Base-by-base conservation (phyloP, 768 basidiomycete species). In the Suillus clintonianus region DNA sequence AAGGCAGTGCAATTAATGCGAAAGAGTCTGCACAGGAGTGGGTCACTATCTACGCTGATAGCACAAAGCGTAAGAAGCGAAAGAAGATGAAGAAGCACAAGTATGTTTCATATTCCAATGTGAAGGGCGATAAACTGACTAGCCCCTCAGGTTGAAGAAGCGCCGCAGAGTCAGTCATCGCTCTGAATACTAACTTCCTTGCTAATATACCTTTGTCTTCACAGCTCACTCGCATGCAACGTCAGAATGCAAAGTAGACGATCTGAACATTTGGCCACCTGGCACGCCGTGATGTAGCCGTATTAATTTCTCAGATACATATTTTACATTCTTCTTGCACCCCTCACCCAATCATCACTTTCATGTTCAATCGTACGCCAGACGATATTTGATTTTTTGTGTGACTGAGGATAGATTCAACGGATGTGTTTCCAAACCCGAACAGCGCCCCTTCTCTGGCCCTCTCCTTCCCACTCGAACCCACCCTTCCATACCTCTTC, bases 21-120 rank as follows among this genome's bases (percentile, higher is more conserved):
- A 81, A 83, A 63, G 80, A 85, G 68, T 77, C 82, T 68, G 83
- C 86, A 17, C 83, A 82, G 72, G 85, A 86, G 63, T 89, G 84
- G 83, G 82, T 86, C 67, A 83, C 85, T 50, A 83, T 92, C 17
- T 76, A 87, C 73, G 81, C 92, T 78, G 93, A 94, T 69, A 94
- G 92, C 68, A 87, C 86, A 34, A 91, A 89, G 81, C 85, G 92
- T 76, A 95, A 95, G 83, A 84, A 87, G 69, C 82, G 87, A 82
- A 91, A 88, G 87, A 97, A 96, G 88, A 97, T 97, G 89, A 94
- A 90, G 85, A 97, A 95, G 80, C 95, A 97, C 77, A 96, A 96
- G 94, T 94, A 72, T 77, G 91, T 83, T 4, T 32, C 55, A 30
- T 32, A 30, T 60, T 9, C 48, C 50, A 60, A 63, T 41, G n/a